Percentiles rank a stretch among this genome's conserved stretches.
Conservation (phyloP, 1,139 yeast species). For the Meyerozyma elateridarum region DNA sequence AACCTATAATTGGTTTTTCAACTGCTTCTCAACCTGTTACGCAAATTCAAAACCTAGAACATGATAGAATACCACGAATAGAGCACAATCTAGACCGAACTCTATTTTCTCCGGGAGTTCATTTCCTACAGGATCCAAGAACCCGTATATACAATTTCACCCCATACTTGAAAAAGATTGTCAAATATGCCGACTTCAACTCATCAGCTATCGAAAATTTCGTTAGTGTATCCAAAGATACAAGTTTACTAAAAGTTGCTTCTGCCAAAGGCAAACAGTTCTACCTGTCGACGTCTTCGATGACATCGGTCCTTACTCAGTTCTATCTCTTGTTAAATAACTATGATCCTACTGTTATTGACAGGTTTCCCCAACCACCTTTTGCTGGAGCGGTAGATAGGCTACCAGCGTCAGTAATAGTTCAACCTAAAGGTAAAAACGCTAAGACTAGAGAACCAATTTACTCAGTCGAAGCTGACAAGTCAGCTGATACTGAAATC, state of each 20-base stretch:
- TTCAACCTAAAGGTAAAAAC: constrained; percentile 31
- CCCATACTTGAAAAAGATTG: constrained; percentile 55
- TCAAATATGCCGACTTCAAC: constrained; percentile 66
- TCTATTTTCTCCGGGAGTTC: constrained; percentile 79
- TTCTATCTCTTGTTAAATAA: constrained; percentile 70
- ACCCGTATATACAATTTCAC: constrained; percentile 69
- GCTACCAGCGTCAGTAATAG: constrained; percentile 39
- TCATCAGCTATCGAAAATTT: constrained; percentile 53
- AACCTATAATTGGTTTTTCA: no score
- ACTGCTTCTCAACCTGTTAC: not conserved
- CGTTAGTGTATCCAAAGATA: constrained; percentile 67
- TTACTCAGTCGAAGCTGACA: constrained; percentile 69
- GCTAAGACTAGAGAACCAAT: constrained; percentile 27
- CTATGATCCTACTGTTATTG: constrained; percentile 18
- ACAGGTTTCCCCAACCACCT: constrained; percentile 30
- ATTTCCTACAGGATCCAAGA: constrained; percentile 72
- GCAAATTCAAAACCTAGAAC: constrained; percentile 16
- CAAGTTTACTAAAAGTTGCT: constrained; percentile 46
- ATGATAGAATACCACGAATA: constrained; percentile 34
- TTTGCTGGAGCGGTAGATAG: constrained; percentile 30
- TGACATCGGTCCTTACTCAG: constrained; percentile 73
- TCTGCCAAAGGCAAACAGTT: constrained; percentile 36
- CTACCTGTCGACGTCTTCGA: constrained; percentile 81
- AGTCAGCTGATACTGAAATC: constrained; percentile 62
- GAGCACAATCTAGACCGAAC: constrained; percentile 66